A percentile compares a stretch with the other conserved stretches of the same genome.
Conservation (phyloP, 75 land plant genomes). For the Larix kaempferi region DNA sequence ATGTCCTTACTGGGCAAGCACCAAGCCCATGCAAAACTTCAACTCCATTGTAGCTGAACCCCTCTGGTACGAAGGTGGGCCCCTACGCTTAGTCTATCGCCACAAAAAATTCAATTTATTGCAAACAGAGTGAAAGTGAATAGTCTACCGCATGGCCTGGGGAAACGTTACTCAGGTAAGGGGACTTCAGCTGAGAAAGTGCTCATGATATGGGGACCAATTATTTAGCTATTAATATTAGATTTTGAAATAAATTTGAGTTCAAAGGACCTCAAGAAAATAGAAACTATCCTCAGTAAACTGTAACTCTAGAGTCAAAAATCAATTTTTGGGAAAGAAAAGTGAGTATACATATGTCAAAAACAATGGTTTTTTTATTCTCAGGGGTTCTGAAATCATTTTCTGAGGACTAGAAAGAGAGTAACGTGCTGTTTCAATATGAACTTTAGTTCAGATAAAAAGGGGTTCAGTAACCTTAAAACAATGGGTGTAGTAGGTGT, state of each 20-base stretch:
- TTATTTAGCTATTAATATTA: too few relatives aligned
- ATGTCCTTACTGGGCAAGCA: not conserved
- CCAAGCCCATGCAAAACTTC: not conserved
- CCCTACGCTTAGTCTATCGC: not conserved
- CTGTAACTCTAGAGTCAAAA: not conserved
- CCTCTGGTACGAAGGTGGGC: not conserved
- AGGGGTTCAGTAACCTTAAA: not conserved
- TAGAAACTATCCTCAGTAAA: not conserved
- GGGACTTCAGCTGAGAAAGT: not conserved
- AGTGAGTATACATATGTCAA: not conserved
- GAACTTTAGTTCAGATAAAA: not conserved
- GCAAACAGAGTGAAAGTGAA: not conserved
- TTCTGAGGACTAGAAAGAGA: not conserved
- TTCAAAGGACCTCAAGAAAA: too few relatives aligned
- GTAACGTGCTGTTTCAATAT: not conserved
- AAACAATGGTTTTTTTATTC: too few relatives aligned
- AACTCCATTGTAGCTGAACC: not conserved
- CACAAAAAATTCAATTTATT: not conserved
- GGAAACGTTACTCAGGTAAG: not conserved
- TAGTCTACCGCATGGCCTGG: not conserved
- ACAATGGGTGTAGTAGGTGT: too few relatives aligned
- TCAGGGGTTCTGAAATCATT: too few relatives aligned
- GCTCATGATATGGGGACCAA: not conserved
- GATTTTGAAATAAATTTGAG: too few relatives aligned
- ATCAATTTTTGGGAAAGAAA: not conserved